Base-by-base conservation (phyloP, 1,139 yeast genomes). In the Taiozyma sp. region DNA sequence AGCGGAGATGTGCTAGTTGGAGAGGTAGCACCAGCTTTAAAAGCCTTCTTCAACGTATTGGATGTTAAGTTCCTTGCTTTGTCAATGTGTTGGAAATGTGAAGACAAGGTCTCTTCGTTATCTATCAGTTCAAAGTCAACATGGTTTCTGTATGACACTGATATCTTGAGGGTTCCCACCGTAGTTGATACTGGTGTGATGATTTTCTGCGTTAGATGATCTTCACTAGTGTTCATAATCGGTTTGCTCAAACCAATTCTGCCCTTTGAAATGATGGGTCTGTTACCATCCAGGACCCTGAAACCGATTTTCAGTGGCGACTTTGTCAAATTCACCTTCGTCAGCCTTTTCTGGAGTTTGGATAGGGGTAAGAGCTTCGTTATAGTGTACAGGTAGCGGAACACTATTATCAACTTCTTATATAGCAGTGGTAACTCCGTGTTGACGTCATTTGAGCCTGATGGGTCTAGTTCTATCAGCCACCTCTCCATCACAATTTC, bases 401-500 rank as follows among this genome's bases (percentile, higher is more conserved):
- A 83, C 43, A 88, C 70, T 2, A 90, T 73, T 41, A 88, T 80
- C 34, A 93, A 80, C 60, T 85, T 87, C 63, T 87, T 88, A 71
- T 89, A 88, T 16, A 87, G 79, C 29, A 76, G 68, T 0, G 95
- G 90, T 27, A 87, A 72, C 53, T 87, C 92, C 48, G 71, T 77
- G 4, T 66, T 58, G 1, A 65, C 55, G 9, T 54, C 59, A 47
- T 57, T 67, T 3, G 60, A 52, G 7, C 63, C 58, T 19, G 60
- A 62, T 23, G 69, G 60, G 59, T 85, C 92, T 56, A 91, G 80
- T 66, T 91, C 96, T 40, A 93, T 72, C 28, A 90, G 73, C 99
- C 99, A 93, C 53, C 99, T 75, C 65, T 93, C 99, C 52, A 93
- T 70, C 2, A 93, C 97, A 19, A 93, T 80, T 67, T 92, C 98